phyloP scores from a whole-genome alignment of 73 alveolate species.

The Paramecium pentaurelia region DNA sequence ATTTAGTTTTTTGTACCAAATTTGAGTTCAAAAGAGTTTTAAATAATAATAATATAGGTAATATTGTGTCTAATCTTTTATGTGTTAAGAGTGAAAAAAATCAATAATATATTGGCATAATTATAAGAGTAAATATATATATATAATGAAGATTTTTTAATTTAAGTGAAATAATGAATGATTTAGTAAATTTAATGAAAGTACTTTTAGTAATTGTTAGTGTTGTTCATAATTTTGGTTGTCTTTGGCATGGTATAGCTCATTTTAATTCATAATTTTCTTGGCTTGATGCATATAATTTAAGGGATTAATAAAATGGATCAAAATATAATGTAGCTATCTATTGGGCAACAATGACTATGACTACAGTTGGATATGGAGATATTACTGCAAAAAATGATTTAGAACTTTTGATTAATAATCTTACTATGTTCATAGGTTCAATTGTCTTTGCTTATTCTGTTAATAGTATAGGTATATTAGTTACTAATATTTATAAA shows the following conservation, averaged over 20 bases:
- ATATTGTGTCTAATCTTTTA: neutral
- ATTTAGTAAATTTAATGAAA: neutral
- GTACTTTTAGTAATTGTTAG: neutral
- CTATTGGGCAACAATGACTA: slow-evolving; percentile 87
- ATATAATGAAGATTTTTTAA: neutral
- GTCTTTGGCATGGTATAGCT: slow-evolving; percentile 22
- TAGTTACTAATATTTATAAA: slow-evolving; percentile 65
- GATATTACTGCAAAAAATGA: slow-evolving; percentile 77
- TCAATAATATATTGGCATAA: neutral
- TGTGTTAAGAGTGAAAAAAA: neutral
- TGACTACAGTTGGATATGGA: slow-evolving; percentile 94
- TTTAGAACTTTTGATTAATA: slow-evolving; percentile 67
- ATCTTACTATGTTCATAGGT: slow-evolving; percentile 75
- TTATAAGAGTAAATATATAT: neutral
- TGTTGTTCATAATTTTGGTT: neutral
- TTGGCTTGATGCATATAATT: neutral
- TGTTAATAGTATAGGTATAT: slow-evolving; percentile 79
- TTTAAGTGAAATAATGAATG: neutral
- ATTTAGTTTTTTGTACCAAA: neutral
- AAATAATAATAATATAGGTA: neutral
- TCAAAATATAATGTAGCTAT: slow-evolving; percentile 66
- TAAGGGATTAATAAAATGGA: neutral
- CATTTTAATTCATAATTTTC: neutral
- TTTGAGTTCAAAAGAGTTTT: neutral
- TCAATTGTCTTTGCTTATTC: slow-evolving; percentile 85